phyloP scores from a whole-genome alignment of 2,329 filamentous ascomycete genomes.

The Albifimbria verrucaria region DNA sequence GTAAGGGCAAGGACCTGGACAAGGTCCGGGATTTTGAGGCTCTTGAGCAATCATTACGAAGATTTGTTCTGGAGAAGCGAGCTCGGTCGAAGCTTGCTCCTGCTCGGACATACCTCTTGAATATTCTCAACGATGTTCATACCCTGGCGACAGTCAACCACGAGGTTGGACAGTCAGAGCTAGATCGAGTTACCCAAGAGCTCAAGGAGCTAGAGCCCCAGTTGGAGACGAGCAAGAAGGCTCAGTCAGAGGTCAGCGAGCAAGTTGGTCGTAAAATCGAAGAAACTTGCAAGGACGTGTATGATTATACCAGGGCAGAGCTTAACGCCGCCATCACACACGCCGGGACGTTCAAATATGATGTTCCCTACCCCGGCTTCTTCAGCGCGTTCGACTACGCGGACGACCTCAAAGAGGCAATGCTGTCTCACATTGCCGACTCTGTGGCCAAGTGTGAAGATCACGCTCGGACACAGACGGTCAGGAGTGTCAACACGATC shows the following conservation, averaged over 20 bases:
- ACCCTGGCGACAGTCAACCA: constrained; percentile 81
- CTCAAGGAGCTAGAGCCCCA: constrained; percentile 79
- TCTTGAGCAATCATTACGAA: constrained; percentile 81
- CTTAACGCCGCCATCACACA: constrained; percentile 72
- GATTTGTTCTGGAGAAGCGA: constrained; percentile 94
- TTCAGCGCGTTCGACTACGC: constrained; percentile 87
- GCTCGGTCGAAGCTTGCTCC: constrained; percentile 93
- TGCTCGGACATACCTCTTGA: constrained; percentile 91
- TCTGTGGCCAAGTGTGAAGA: constrained; percentile 81
- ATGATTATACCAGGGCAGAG: constrained; percentile 74
- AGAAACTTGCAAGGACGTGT: constrained; percentile 79
- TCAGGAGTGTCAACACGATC: constrained; percentile 79
- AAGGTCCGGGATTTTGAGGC: constrained; percentile 87
- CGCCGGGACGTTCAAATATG: constrained; percentile 73
- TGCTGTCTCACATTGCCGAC: constrained; percentile 81
- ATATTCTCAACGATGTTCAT: constrained; percentile 84
- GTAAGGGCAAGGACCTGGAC: constrained; percentile 83
- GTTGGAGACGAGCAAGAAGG: constrained; percentile 79
- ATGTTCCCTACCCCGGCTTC: constrained; percentile 82
- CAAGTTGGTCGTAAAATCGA: constrained; percentile 81
- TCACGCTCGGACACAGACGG: constrained; percentile 73
- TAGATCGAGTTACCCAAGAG: constrained; percentile 78
- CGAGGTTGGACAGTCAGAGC: constrained; percentile 80
- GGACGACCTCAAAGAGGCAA: constrained; percentile 86
- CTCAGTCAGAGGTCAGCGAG: constrained; percentile 75